phyloP scores from a whole-genome alignment of 495 filamentous ascomycete genomes.

The Penicillium canescens region DNA sequence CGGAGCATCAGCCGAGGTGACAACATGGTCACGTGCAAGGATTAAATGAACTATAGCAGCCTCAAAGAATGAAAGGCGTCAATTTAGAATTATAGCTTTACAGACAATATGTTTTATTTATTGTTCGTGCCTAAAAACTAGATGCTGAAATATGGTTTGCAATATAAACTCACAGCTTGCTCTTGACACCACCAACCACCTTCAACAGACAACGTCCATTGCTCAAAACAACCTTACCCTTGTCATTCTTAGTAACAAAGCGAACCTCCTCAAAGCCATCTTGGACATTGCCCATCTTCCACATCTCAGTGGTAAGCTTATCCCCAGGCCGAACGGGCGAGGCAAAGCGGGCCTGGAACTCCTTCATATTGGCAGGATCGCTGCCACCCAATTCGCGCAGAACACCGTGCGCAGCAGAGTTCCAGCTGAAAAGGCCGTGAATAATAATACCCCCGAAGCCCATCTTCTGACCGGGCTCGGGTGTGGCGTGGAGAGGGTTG shows the following conservation, averaged over 20 bases:
- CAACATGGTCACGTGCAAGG: neutral
- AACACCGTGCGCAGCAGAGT: constrained; percentile 74
- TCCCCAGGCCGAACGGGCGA: constrained; percentile 75
- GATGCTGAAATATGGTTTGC: neutral
- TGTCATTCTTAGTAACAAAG: constrained; percentile 68
- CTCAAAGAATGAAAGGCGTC: neutral
- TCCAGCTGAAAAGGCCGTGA: constrained; percentile 86
- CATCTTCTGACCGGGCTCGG: constrained; percentile 82
- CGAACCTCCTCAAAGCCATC: constrained; percentile 80
- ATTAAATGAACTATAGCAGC: neutral
- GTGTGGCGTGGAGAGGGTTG: constrained; percentile 85
- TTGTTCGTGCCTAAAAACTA: neutral
- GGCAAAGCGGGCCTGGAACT: constrained; percentile 87
- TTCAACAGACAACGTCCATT: constrained; percentile 82
- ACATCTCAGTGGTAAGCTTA: constrained; percentile 50
- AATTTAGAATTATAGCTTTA: no score
- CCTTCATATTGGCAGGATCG: constrained; percentile 74
- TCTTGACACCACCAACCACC: constrained; percentile 54
- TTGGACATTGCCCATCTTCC: constrained; percentile 52
- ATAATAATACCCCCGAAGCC: constrained; percentile 88
- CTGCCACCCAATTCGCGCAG: constrained; percentile 71
- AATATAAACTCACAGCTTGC: constrained; percentile 56
- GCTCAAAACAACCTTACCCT: constrained; percentile 76
- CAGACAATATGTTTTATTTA: no score
- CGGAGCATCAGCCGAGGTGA: constrained; percentile 1